These are phyloP conservation scores for Atkinsonella hypoxylon DNA, from an alignment of 2,329 filamentous ascomycete species.

Conservation along the genomic window DNA sequence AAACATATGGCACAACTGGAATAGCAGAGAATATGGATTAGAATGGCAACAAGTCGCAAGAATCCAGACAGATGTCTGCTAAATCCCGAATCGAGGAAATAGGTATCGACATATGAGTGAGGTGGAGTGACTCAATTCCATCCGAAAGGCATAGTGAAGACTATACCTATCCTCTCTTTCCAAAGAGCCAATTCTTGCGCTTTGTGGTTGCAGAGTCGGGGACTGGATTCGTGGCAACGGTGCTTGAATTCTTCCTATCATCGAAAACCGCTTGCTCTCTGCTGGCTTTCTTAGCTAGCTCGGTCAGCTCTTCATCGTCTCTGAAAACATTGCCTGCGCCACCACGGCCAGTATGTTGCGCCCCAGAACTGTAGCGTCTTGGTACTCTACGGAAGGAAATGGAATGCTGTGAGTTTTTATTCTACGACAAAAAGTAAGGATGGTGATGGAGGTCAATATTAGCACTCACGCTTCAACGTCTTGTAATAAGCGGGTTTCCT, in stretches of 20 bases:
- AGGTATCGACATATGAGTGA: not conserved
- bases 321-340: constrained; percentile 62
- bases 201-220: constrained; percentile 22
- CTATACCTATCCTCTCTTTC: constrained; percentile 30
- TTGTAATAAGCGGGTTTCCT: constrained; percentile 66
- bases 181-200: constrained; percentile 37
- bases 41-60: not conserved
- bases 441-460: not conserved
- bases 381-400: constrained; percentile 28
- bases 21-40: not conserved
- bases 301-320: constrained; percentile 28
- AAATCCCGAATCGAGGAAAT: not conserved
- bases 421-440: not conserved
- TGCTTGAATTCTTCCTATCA: constrained; percentile 11
- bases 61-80: not conserved
- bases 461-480: constrained; percentile 60
- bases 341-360: constrained; percentile 59
- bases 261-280: constrained; percentile 22
- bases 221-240: constrained; percentile 2
- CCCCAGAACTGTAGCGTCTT: constrained; percentile 44
- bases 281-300: constrained; percentile 17
- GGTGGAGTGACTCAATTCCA: not conserved
- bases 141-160: not conserved
- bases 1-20: not conserved
- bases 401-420: constrained; percentile 5